Percentiles rank a stretch among this genome's conserved stretches.
phyloP scores from a whole-genome alignment of 2,329 filamentous ascomycete species.

The Rutstroemia sp. region DNA sequence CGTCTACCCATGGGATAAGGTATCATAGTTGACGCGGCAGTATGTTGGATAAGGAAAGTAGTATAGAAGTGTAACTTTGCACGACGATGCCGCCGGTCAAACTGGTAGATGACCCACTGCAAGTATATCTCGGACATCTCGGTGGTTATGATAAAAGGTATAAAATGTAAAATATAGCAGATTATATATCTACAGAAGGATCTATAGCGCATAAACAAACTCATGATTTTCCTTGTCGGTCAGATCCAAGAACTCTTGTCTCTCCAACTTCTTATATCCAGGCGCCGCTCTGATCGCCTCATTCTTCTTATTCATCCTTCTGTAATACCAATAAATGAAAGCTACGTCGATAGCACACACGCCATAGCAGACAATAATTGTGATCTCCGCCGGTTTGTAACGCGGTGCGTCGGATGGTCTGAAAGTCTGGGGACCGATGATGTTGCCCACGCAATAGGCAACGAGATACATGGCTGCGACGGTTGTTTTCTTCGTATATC shows the following conservation, averaged over 20 bases:
- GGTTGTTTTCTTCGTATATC: slow-evolving; percentile 43
- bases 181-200: too few species aligned
- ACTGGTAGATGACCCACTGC: too few species aligned
- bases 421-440: slow-evolving; percentile 37
- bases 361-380: slow-evolving; percentile 36
- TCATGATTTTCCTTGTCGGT: slow-evolving; percentile 29
- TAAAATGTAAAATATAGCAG: too few species aligned
- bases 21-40: too few species aligned
- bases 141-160: too few species aligned
- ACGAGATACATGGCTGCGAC: slow-evolving; percentile 38
- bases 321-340: slow-evolving; percentile 24
- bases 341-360: slow-evolving; percentile 18
- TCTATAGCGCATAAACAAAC: slow-evolving; percentile 28
- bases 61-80: too few species aligned
- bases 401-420: slow-evolving; percentile 41
- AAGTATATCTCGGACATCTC: too few species aligned
- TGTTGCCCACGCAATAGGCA: slow-evolving; percentile 47
- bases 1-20: too few species aligned
- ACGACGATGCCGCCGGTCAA: too few species aligned
- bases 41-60: too few species aligned
- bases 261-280: slow-evolving; percentile 24
- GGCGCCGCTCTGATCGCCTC: slow-evolving; percentile 15
- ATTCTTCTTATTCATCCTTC: slow-evolving; percentile 23
- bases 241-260: slow-evolving; percentile 29
- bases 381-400: slow-evolving; percentile 32